Evolutionary conservation across 2,329 filamentous ascomycete species (phyloP).

Genomic region (Fusarium aywerte): DNA sequence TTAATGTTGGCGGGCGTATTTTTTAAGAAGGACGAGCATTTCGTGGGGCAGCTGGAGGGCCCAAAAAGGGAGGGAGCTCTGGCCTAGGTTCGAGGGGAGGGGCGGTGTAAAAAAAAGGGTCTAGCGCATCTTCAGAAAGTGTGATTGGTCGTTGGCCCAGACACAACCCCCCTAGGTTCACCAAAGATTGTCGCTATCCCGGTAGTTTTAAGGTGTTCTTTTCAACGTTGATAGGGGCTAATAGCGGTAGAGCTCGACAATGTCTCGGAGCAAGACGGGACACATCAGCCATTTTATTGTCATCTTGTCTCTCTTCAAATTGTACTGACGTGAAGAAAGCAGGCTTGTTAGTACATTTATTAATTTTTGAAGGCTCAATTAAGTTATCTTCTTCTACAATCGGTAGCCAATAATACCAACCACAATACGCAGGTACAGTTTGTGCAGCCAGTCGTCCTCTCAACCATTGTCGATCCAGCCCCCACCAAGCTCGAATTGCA

Average conservation of each 20-base stretch:
- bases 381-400: background rate
- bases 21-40: constrained; percentile 29
- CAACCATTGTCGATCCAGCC: constrained; percentile 30
- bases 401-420: background rate
- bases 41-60: constrained; percentile 33
- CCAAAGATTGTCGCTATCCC: constrained; percentile 23
- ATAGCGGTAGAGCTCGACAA: constrained; percentile 16
- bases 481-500: constrained; percentile 24
- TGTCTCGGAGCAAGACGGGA: constrained; percentile 15
- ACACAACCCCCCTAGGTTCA: constrained; percentile 11
- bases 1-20: constrained; percentile 35
- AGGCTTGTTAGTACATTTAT: background rate
- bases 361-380: background rate
- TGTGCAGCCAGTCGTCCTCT: constrained; percentile 14
- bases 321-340: background rate
- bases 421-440: constrained; percentile 38
- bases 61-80: constrained; percentile 35
- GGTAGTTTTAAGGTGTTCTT: constrained; percentile 34
- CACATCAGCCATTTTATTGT: background rate
- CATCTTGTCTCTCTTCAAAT: background rate
- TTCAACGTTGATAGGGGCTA: constrained; percentile 25
- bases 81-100: constrained; percentile 25
- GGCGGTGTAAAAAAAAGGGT: constrained; percentile 37
- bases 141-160: constrained; percentile 18
- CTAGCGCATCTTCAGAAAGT: background rate